phyloP scores from a whole-genome alignment of 768 basidiomycete species.

The Tubosaeta brunneosetosa region DNA sequence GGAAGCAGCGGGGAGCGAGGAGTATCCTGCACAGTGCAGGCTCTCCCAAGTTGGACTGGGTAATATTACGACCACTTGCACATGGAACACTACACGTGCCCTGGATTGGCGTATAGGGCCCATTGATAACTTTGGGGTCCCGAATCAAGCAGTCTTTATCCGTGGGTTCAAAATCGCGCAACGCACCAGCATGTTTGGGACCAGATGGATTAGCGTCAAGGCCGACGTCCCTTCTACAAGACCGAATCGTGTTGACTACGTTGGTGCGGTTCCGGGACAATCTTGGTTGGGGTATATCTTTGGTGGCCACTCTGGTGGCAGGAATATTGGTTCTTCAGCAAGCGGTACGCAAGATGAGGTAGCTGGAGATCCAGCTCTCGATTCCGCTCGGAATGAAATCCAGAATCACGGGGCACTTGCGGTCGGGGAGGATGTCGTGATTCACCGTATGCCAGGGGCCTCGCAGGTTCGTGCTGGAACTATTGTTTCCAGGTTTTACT shows the following conservation, averaged over 20 bases:
- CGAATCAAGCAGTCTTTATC: no score
- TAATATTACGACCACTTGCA: no score
- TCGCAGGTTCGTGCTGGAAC: background rate
- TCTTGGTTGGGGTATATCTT: background rate
- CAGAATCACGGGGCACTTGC: background rate
- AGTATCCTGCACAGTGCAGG: no score
- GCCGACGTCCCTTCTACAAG: background rate
- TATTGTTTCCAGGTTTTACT: background rate
- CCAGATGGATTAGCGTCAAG: background rate
- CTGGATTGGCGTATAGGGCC: no score
- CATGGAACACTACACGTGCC: no score
- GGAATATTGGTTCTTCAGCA: background rate
- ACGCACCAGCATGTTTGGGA: no score
- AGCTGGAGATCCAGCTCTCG: background rate
- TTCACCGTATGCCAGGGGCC: no score
- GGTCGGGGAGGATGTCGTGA: background rate
- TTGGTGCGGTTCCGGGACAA: background rate
- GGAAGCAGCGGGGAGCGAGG: no score
- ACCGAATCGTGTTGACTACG: background rate
- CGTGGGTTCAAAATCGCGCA: background rate
- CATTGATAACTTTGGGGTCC: no score
- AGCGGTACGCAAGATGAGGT: background rate
- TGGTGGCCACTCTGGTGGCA: background rate
- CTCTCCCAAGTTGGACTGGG: no score
- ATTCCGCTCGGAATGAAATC: background rate